Base-by-base conservation (phyloP, 2,329 filamentous ascomycete genomes). In the Diaporthe velutina region DNA sequence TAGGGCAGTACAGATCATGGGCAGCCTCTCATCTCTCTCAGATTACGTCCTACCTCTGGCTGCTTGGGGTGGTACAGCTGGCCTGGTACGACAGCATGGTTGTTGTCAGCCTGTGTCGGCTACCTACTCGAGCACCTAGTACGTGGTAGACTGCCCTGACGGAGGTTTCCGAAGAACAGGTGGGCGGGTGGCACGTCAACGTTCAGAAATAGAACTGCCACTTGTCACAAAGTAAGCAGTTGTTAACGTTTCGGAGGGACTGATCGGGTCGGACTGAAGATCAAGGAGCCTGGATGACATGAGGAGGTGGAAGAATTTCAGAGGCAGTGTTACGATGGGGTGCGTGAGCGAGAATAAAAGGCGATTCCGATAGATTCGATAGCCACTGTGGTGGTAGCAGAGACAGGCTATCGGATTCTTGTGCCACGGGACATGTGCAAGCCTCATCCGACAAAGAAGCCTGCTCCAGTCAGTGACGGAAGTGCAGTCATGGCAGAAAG, bases 181-280 rank as follows among this genome's bases (percentile, higher is more conserved):
- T 54, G 64, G 64, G 45, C 54, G 48, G 33, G 45, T 67, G 33
- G 22, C 64, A 66, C 28, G 13, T 38, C 12, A 3, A 30, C 30
- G 19, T 2, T 45, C 45, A 67, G 64, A 52, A 67, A 67, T 67
- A 67, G 64, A 52, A 52, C 30, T 38, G 30, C 33, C 64, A 52
- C 22, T 38, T 28, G 19, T 8, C 9, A 50, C 25, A 8, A 4
- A 52, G 28, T 33, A 33, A 52, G 61, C 61, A 33, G 61, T 52
- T 28, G 12, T 50, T 38, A n/a, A 50, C 22, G 19, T 52, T 67
- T 35, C 22, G 42, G 61, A 54, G 30, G 42, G 17, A 50, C 40
- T 45, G 28, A 66, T 50, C 19, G 33, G 61, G 22, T 28, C 12
- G 13, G 45, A 40, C 30, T 67, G 22, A 38, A 67, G 64, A 67